Base-by-base conservation (phyloP, 768 basidiomycete genomes). In the Pisolithus tinctorius region DNA sequence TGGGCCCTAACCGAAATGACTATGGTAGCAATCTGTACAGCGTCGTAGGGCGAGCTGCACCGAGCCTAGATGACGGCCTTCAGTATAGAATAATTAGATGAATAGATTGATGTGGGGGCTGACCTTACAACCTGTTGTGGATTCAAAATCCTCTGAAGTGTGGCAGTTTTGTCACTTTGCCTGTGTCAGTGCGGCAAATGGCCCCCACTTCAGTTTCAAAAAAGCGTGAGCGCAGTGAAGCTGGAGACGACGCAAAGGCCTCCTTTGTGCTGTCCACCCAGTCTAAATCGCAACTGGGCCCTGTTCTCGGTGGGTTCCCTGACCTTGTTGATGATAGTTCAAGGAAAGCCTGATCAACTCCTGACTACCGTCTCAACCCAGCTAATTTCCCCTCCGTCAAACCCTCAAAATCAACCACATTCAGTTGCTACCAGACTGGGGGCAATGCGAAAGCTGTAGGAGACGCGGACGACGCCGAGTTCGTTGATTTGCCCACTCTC, bases 331-430 rank as follows among this genome's bases (percentile, higher is more conserved):
- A 60, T 67, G 62, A 63, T 57, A 54, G 65, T 68, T n/a, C 52
- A 55, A 50, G 45, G 34, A 42, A 58, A 52, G 40, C 17, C 47
- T 48, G 58, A 34, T 30, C 27, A 34, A 34, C 34, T 56, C 8
- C 25, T 46, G 45, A 40, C 57, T 52, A 50, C 58, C 47, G 56
- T 54, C 55, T 50, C 60, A 26, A 51, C 36, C 34, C 57, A 85
- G 83, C 72, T 27, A 77, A 73, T 57, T 90, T 86, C 65, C 88
- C 88, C 39, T 79, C 80, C 5, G 60, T 88, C 26, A 69, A 78
- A 43, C 75, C 85, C 14, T 76, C 84, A 3, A 58, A 71, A 49
- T 70, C 74, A 14, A 88, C 80, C 3, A 58, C 80, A 16, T 91
- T 90, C 64, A 69, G 72, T 55, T 78, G 80, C 59, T 90, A 85